Evolutionary conservation across 2,329 filamentous ascomycete species (phyloP).

Genomic region (Sclerotinia borealis): DNA sequence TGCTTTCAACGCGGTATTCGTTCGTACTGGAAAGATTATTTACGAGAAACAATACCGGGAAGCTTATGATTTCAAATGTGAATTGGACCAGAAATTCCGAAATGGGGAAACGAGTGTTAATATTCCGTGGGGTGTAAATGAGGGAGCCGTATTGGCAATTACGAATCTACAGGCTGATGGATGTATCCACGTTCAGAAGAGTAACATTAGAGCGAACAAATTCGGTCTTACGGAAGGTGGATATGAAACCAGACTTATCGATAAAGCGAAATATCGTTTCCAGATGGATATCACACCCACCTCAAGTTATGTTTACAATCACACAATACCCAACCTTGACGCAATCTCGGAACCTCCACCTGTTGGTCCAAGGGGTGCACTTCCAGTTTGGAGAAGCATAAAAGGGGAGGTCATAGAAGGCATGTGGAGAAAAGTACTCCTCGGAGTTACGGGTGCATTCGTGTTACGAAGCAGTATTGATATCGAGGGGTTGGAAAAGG

Average conservation of each 20-base stretch:
- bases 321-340: conserved; percentile 41
- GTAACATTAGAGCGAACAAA: conserved; percentile 54
- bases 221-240: conserved; percentile 66
- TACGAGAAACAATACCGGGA: conserved; percentile 49
- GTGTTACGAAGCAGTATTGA: conserved; percentile 56
- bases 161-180: conserved; percentile 58
- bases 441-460: conserved; percentile 55
- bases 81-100: conserved; percentile 47
- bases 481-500: conserved; percentile 45
- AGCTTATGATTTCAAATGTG: conserved; percentile 53
- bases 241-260: conserved; percentile 64
- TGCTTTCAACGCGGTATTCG: conserved; percentile 35
- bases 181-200: conserved; percentile 47
- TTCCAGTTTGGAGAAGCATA: conserved; percentile 70
- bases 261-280: conserved; percentile 61
- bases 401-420: conserved; percentile 51
- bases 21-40: conserved; percentile 50
- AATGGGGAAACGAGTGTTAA: conserved; percentile 27
- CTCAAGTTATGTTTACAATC: conserved; percentile 49
- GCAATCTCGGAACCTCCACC: conserved; percentile 36
- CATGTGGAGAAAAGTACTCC: conserved; percentile 59
- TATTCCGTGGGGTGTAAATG: conserved; percentile 39
- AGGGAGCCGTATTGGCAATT: conserved; percentile 61
- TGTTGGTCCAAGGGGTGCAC: conserved; percentile 39
- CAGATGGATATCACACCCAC: conserved; percentile 55